Percentiles rank a stretch among this genome's conserved stretches.
These are phyloP conservation scores for Pythium utonaiense DNA, from an alignment of 352 stramenopile species.

Conservation along the genomic window DNA sequence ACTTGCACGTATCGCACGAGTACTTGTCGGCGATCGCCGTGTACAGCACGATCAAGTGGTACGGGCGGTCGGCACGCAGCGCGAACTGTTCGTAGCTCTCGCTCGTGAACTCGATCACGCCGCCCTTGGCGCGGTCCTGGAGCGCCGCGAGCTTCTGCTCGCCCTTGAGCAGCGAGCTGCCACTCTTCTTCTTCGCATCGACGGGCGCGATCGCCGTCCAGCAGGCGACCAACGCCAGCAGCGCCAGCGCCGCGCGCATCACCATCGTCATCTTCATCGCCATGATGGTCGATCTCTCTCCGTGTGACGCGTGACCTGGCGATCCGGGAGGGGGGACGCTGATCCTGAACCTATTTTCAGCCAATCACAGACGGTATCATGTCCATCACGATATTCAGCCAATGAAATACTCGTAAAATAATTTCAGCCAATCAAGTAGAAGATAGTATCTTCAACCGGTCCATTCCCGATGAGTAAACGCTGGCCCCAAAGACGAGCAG, in stretches of 20 bases:
- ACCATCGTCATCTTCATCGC: slow-evolving; percentile 10
- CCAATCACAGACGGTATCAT: slow-evolving; percentile 17
- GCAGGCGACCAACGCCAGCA: slow-evolving; percentile 34
- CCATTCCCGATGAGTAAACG: slow-evolving; percentile 27
- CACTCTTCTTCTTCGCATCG: slow-evolving; percentile 35
- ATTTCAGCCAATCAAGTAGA: slow-evolving; percentile 14
- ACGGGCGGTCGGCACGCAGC: slow-evolving; percentile 64
- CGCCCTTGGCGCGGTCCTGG: slow-evolving; percentile 41
- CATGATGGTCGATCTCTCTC: slow-evolving; percentile 9
- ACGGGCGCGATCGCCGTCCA: slow-evolving; percentile 27
- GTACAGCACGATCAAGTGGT: slow-evolving; percentile 78
- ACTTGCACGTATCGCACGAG: slow-evolving; percentile 72
- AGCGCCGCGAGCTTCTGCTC: slow-evolving; percentile 66
- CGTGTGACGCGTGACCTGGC: slow-evolving; percentile 23
- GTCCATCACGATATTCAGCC: neutral
- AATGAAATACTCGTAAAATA: neutral
- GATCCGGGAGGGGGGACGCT: slow-evolving; percentile 5
- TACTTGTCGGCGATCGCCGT: slow-evolving; percentile 74
- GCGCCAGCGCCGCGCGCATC: slow-evolving; percentile 29
- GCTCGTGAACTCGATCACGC: slow-evolving; percentile 52
- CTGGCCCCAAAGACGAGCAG: slow-evolving; percentile 2
- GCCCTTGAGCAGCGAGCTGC: slow-evolving; percentile 31
- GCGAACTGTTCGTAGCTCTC: slow-evolving; percentile 60
- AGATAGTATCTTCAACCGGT: slow-evolving; percentile 12
- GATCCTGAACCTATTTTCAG: slow-evolving; percentile 20